Evolutionary conservation across 768 basidiomycete genomes (phyloP), one percentile per base, ranked within the genome.

Genomic region (Rhodotorula sphaerocarpa): DNA sequence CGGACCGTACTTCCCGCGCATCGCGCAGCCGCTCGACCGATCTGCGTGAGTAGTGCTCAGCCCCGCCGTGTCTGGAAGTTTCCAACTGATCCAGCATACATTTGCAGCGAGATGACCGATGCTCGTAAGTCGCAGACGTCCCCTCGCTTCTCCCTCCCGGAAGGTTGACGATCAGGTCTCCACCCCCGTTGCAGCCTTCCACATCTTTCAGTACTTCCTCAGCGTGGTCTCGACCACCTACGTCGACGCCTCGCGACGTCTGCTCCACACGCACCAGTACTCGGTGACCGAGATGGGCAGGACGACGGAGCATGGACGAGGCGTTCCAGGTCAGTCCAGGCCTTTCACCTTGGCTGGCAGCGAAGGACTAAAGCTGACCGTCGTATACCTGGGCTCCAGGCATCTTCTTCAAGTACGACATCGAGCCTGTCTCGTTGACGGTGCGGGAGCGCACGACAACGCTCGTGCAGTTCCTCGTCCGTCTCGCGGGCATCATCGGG

Each of bases 401-500:
- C n/a, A 93, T 97, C 73, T 96, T 93, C 80, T 95, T 96, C 85
- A 95, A 96, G 76, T 96, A 90, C 74, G 92, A 99, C 61, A 77
- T 96, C 42, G 93, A 99, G 73, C 90, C 92, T 1, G 81, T 97
- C 76, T 79, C 82, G 28, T 80, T 97, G 62, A 86, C 83, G 0
- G 83, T 96, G 57, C 82, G 87, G 71, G 91, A 97, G 76, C 83
- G 90, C 23, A 96, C 93, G 25, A 90, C 86, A 0, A 79, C 82
- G 2, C 77, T 99, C 54, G 71, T 85, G 5, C 86, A 92, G 67
- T 81, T 99, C 57, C 72, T 95, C 67, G 86, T 96, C 65, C 81
- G 86, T 77, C 80, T 79, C 33, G 85, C 87, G 11, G 93, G 93
- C n/a, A 93, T 96, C 51, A 80, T 99, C 33, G 93, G 93, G 18